Evolutionary conservation across 1,139 yeast genomes (phyloP).

Genomic region (Nakaseomyces kungkrabaensis): DNA sequence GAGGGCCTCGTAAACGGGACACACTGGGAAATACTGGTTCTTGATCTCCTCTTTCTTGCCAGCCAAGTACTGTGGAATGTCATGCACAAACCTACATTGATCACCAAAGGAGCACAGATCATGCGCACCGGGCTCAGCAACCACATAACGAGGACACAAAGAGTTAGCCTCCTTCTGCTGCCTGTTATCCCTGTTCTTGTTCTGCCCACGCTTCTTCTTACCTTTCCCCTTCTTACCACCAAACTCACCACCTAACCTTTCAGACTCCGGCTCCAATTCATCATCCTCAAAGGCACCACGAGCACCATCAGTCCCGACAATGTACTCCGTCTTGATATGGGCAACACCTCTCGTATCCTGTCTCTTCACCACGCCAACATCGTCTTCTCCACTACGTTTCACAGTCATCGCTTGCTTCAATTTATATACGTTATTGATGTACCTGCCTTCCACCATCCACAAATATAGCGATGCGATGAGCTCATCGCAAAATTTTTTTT

Average conservation of each 20-base stretch:
- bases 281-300: conserved; percentile 40
- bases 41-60: conserved; percentile 63
- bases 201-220: conserved; percentile 64
- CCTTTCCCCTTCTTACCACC: conserved; percentile 35
- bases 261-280: conserved; percentile 39
- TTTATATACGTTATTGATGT: too few relatives aligned
- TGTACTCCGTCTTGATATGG: conserved; percentile 52
- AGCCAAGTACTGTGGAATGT: conserved; percentile 50
- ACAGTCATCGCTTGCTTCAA: too few relatives aligned
- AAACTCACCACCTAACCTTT: conserved; percentile 23
- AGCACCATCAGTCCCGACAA: conserved; percentile 38
- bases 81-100: conserved; percentile 70
- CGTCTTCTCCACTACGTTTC: not conserved
- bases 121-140: conserved; percentile 36
- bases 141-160: conserved; percentile 52
- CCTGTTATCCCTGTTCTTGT: conserved; percentile 71
- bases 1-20: conserved; percentile 75
- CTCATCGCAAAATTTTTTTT: too few relatives aligned
- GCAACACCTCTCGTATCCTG: conserved; percentile 46
- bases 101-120: conserved; percentile 59
- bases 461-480: too few relatives aligned
- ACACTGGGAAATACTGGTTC: conserved; percentile 37
- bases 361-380: not conserved
- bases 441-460: too few relatives aligned
- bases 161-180: conserved; percentile 59